Base-by-base conservation (phyloP, 768 basidiomycete species). In the Amanita pallidorosea region DNA sequence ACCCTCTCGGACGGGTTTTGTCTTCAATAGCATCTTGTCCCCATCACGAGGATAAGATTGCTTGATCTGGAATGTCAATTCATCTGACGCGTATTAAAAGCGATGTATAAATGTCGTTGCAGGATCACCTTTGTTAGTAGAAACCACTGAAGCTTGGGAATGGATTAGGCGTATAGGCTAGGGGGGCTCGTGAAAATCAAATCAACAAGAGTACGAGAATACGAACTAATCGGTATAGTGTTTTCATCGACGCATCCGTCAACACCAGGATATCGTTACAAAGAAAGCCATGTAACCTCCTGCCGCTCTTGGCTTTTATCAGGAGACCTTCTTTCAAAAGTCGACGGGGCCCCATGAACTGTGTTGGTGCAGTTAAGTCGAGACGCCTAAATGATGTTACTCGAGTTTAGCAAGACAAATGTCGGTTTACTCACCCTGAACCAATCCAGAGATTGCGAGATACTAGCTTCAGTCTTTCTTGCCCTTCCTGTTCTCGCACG, bases 251-350 rank as follows among this genome's bases (percentile, higher is more conserved):
- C 29, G 81, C 83, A 56, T 93, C 89, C 17, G 90, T 84, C 51
- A 98, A 71, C 3, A 97, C 81, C 43, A 97, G 63, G 37, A 95
- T 86, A 60, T 97, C 95, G 59, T 78, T 95, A 60, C 93, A 97
- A 55, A 98, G 65, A 65, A 92, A 82, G 5, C 74, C 79, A 36
- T 81, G 74, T 41, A 97, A 65, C 61, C 80, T 88, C 46, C 86
- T 71, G 3, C 88, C 83, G 53, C 90, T 92, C 68, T 88, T 93
- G 1, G 86, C 75, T 63, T 98, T 98, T 56, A 71, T 67, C 9
- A 96, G 62, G 2, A 72, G 53, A 0, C 93, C 92, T 60, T 97
- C 87, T 54, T 81, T 88, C 29, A 96, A 53, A 8, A 99, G 72
- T 57, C 72, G 76, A 15, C 95, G 74, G n/a, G 76, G 67, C 1